These are phyloP conservation scores for Penstemon davidsonii DNA, from an alignment of 257 asterid species.

Conservation along the genomic window DNA sequence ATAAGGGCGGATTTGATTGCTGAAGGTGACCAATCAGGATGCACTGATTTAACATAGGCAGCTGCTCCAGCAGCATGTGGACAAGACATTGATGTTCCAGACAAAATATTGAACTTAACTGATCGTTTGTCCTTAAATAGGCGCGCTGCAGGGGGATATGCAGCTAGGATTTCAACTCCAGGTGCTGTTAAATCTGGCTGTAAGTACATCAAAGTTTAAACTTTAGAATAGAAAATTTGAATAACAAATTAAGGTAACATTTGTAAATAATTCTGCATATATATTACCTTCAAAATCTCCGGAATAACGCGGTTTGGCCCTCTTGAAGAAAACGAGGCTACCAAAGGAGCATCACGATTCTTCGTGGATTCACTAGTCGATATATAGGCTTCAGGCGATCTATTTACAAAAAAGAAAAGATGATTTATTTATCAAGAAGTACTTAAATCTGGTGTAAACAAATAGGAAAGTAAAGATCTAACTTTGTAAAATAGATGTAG, in stretches of 20 bases:
- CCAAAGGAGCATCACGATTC: conserved; percentile 28
- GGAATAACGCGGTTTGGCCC: conserved; percentile 30
- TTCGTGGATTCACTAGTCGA: conserved; percentile 26
- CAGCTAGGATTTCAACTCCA: conserved; percentile 38
- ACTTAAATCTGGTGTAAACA: neutral
- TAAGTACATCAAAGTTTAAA: neutral
- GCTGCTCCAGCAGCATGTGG: conserved; percentile 40
- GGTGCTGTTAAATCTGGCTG: conserved; percentile 42
- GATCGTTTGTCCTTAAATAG: conserved; percentile 29
- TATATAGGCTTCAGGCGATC: conserved; percentile 25
- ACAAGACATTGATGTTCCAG: conserved; percentile 37
- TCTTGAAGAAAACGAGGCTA: conserved; percentile 32
- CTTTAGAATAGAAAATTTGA: neutral
- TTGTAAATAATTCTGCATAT: neutral
- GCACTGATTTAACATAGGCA: neutral
- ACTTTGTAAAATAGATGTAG: conserved; percentile 27
- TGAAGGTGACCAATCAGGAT: too few relatives aligned
- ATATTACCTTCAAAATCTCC: conserved; percentile 26
- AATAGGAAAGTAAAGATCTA: neutral
- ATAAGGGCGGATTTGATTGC: conserved; percentile 28
- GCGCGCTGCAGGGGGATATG: conserved; percentile 28
- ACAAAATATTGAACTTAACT: conserved; percentile 23
- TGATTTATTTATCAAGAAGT: neutral
- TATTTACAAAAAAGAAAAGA: neutral
- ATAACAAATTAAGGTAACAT: too few relatives aligned